Conservation (phyloP, 176 grass and related monocot species). For the Triticum monococcum region DNA sequence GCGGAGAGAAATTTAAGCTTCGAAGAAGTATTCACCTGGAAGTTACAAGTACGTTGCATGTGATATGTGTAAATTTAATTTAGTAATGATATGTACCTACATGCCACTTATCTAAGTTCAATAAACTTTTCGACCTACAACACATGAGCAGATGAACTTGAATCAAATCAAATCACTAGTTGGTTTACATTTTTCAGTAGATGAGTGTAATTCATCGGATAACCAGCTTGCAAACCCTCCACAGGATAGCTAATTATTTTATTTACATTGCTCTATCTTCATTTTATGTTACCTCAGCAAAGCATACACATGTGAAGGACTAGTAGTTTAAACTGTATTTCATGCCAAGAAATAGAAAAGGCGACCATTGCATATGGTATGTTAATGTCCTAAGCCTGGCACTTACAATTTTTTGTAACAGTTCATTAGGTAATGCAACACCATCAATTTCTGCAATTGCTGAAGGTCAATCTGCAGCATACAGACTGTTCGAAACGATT, state of each 20-base stretch:
- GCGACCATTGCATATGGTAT: not conserved
- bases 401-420: conserved; percentile 28
- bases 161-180: conserved; percentile 5
- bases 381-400: not conserved
- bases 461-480: conserved; percentile 73
- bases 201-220: not conserved
- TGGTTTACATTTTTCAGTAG: not conserved
- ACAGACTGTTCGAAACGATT: conserved; percentile 72
- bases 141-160: not conserved
- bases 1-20: not conserved
- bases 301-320: not conserved
- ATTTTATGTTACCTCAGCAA: conserved; percentile 15
- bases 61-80: not conserved
- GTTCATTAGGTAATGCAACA: conserved; percentile 69
- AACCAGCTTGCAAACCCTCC: not conserved
- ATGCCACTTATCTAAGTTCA: not conserved
- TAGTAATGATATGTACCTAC: not conserved
- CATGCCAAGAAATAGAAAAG: not conserved
- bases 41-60: not conserved
- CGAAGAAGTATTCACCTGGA: not conserved
- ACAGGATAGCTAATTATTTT: not conserved
- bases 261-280: not conserved
- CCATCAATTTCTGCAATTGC: conserved; percentile 62
- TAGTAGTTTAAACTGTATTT: not conserved
- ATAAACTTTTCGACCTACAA: not conserved